Conservation (phyloP, 2,329 filamentous ascomycete species). For the Acarospora socialis region DNA sequence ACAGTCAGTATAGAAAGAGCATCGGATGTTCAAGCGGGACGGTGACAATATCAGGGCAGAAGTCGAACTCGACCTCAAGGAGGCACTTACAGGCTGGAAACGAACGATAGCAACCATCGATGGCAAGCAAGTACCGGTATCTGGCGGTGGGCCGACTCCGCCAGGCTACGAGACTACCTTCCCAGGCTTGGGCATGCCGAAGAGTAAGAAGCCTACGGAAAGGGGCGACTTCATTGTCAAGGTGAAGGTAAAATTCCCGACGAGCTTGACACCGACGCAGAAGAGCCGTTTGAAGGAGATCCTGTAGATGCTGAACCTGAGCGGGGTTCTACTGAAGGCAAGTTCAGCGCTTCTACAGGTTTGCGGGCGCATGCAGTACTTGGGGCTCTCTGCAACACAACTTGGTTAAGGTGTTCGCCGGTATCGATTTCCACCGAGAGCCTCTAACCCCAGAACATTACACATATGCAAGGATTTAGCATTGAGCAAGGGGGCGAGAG, state of each 20-base stretch:
- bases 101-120: conserved; percentile 90
- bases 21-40: conserved; percentile 70
- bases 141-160: conserved; percentile 70
- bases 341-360: too few relatives aligned
- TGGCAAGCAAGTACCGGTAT: conserved; percentile 65
- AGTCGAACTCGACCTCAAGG: conserved; percentile 75
- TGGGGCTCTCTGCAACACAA: too few relatives aligned
- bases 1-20: conserved; percentile 57
- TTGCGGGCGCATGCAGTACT: too few relatives aligned
- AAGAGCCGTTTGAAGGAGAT: conserved; percentile 72
- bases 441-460: too few relatives aligned
- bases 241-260: conserved; percentile 88
- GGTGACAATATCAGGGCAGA: conserved; percentile 73
- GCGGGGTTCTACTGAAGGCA: too few relatives aligned
- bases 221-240: conserved; percentile 79
- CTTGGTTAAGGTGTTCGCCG: too few relatives aligned
- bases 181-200: conserved; percentile 82
- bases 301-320: conserved; percentile 36
- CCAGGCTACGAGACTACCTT: conserved; percentile 71
- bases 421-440: too few relatives aligned
- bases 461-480: too few relatives aligned
- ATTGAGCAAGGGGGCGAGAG: too few relatives aligned
- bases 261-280: conserved; percentile 58
- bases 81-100: conserved; percentile 87
- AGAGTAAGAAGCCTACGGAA: conserved; percentile 73